Evolutionary conservation across 129 eudicot genomes (phyloP).

Genomic region (Helianthus tuberosus): DNA sequence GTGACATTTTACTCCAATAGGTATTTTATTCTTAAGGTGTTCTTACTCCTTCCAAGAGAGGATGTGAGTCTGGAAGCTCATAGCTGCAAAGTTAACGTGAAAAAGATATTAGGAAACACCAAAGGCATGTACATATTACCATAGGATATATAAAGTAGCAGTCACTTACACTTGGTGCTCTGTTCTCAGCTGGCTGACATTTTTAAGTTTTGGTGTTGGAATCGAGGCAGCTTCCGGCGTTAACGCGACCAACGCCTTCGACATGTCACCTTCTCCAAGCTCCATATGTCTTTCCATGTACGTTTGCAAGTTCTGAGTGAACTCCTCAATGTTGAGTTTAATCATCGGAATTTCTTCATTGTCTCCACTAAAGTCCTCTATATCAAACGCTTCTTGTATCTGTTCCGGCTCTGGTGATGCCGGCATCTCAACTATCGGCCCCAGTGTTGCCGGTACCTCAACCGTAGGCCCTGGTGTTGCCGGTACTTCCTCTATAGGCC

Average conservation of each 20-base stretch:
- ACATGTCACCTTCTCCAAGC: conserved; percentile 69
- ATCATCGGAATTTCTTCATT: conserved; percentile 88
- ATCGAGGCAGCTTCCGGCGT: conserved; percentile 90
- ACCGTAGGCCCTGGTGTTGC: conserved; percentile 59
- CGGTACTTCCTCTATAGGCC: conserved; percentile 66
- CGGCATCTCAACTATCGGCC: conserved; percentile 66
- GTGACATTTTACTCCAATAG: background rate
- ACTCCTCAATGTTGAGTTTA: conserved; percentile 76
- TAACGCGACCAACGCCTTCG: conserved; percentile 86
- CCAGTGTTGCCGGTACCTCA: conserved; percentile 59
- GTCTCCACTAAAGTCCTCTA: conserved; percentile 76
- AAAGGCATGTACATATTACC: conserved; percentile 5
- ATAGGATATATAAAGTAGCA: background rate
- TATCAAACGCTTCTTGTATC: conserved; percentile 50
- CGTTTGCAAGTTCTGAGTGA: conserved; percentile 74
- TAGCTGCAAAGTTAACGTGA: conserved; percentile 59
- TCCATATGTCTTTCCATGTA: conserved; percentile 62
- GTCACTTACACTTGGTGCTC: conserved; percentile 97
- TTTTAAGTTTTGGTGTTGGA: conserved; percentile 86
- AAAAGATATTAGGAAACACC: conserved; percentile 13
- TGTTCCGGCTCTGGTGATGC: conserved; percentile 75
- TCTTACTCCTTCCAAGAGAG: conserved; percentile 81
- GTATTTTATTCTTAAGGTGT: conserved; percentile 11
- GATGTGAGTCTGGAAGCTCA: conserved; percentile 95
- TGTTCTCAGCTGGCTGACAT: conserved; percentile 87